These are phyloP conservation scores for Huntiella moniliformis DNA, from an alignment of 2,329 filamentous ascomycete genomes.

Conservation along the genomic window DNA sequence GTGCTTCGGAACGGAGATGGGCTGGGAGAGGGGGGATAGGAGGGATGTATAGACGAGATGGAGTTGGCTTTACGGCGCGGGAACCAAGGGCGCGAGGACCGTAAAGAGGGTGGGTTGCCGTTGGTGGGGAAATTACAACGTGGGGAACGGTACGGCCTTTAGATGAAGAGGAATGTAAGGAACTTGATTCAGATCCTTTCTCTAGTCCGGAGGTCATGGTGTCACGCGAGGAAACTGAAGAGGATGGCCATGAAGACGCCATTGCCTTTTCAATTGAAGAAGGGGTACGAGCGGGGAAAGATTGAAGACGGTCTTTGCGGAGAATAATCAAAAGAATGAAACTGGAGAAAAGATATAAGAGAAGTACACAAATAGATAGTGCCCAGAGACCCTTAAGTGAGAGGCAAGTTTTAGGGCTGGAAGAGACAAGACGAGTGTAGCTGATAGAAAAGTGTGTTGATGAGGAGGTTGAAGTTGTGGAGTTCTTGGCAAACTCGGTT, in stretches of 20 bases:
- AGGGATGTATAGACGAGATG: constrained; percentile 4
- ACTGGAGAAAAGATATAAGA: constrained; percentile 47
- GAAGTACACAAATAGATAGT: constrained; percentile 58
- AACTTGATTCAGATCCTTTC: constrained; percentile 43
- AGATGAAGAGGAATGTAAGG: constrained; percentile 57
- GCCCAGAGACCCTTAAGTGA: constrained; percentile 83
- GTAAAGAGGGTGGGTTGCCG: constrained; percentile 23
- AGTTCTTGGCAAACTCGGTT: constrained; percentile 12
- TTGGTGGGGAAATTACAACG: constrained; percentile 41
- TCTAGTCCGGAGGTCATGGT: no score
- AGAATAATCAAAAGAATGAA: constrained; percentile 42
- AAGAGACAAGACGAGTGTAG: constrained; percentile 15
- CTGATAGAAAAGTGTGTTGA: constrained; percentile 20
- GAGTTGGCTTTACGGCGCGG: constrained; percentile 2
- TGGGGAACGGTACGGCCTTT: constrained; percentile 46
- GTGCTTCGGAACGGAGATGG: constrained; percentile 2
- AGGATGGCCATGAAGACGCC: neutral
- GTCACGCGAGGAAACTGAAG: neutral
- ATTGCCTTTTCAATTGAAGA: constrained; percentile 1
- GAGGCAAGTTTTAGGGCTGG: constrained; percentile 48
- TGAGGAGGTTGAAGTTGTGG: neutral
- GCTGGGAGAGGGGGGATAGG: constrained; percentile 7
- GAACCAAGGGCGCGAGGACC: constrained; percentile 5
- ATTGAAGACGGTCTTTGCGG: constrained; percentile 23
- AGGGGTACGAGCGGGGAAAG: neutral